These are phyloP conservation scores for Sonneratia caseolaris DNA, from an alignment of 345 rosid genomes.

Conservation along the genomic window DNA sequence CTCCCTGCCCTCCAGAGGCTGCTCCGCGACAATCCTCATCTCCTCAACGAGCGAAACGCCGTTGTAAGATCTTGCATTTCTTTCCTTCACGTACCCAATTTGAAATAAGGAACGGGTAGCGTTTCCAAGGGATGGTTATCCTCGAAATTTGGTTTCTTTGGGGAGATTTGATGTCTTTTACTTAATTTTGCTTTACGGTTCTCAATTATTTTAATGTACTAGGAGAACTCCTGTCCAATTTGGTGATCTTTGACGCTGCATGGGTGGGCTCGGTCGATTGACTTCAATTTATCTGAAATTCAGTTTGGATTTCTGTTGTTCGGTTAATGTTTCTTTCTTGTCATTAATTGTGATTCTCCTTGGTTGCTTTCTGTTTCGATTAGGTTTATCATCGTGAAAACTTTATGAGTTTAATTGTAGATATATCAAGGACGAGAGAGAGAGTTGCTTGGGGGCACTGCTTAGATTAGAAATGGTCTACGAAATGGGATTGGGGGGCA, in stretches of 20 bases:
- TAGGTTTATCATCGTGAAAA: background rate
- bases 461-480: too few relatives aligned
- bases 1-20: conserved; percentile 54
- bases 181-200: background rate
- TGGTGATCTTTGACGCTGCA: background rate
- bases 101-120: background rate
- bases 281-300: background rate
- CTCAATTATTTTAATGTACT: background rate
- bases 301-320: background rate
- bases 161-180: background rate
- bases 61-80: conserved; percentile 41
- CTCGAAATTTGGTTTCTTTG: background rate
- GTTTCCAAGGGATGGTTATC: background rate
- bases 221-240: background rate
- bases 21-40: conserved; percentile 55
- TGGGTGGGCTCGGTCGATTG: background rate
- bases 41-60: conserved; percentile 82
- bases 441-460: too few relatives aligned
- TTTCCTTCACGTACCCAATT: background rate
- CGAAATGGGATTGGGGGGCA: background rate
- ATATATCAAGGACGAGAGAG: background rate
- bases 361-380: background rate
- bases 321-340: background rate
- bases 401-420: background rate
- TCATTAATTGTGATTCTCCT: background rate